phyloP scores from a whole-genome alignment of 768 basidiomycete genomes.

The Lepiota venenata region DNA sequence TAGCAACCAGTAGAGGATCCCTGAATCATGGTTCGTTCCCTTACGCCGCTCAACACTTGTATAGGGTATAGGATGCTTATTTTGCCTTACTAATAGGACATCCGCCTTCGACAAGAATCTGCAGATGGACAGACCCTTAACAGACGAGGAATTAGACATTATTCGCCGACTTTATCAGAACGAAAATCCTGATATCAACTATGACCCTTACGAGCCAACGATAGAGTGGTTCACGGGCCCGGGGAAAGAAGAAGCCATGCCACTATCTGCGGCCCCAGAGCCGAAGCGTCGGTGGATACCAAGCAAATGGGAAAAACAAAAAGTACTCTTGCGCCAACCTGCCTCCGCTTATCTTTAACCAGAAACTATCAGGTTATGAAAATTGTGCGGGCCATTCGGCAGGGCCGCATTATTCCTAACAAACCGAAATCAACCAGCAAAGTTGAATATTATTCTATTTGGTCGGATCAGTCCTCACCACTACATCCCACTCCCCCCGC shows the following conservation, averaged over 20 bases:
- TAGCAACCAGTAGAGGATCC: conserved; percentile 92
- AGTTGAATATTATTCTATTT: conserved; percentile 81
- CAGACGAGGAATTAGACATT: conserved; percentile 90
- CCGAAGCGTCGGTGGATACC: conserved; percentile 96
- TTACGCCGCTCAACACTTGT: not conserved
- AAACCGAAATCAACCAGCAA: conserved; percentile 72
- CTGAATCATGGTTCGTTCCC: conserved; percentile 67
- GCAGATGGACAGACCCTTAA: conserved; percentile 83
- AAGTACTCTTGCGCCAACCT: conserved; percentile 49
- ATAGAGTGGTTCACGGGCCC: conserved; percentile 97
- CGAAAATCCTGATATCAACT: conserved; percentile 87
- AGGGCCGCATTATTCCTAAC: conserved; percentile 89
- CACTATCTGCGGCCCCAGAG: conserved; percentile 85
- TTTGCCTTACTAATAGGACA: conserved; percentile 51
- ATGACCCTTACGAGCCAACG: conserved; percentile 92
- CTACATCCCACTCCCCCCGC: conserved; percentile 87
- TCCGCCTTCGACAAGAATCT: conserved; percentile 88
- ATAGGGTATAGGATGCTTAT: not conserved
- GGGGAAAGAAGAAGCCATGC: conserved; percentile 94
- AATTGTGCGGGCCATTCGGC: conserved; percentile 96
- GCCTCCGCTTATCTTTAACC: not conserved
- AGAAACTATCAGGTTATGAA: conserved; percentile 82
- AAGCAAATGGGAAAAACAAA: conserved; percentile 99
- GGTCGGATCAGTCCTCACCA: conserved; percentile 71
- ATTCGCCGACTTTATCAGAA: conserved; percentile 86